Base-by-base conservation (phyloP, 2,329 filamentous ascomycete genomes). In the Emergomyces orientalis region DNA sequence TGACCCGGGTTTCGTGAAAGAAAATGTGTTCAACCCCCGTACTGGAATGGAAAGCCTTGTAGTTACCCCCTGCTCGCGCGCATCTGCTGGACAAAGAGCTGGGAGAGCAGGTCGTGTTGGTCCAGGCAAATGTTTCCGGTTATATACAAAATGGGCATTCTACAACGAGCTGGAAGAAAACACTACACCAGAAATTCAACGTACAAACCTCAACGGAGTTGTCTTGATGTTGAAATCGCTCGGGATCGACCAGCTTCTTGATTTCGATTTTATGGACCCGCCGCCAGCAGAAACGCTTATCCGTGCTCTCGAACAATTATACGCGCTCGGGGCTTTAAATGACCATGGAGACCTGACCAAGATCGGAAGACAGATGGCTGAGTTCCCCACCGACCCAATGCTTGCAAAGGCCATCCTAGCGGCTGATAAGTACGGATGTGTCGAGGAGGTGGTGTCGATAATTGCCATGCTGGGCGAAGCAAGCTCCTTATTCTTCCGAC, bases 241-340 rank as follows among this genome's bases (percentile, higher is more conserved):
- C 0, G 92, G 92, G 11, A 95, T 99, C 73, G 91, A 96, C 72
- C 89, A 97, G 69, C 80, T 99, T 0, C 83, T 99, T 6, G 87
- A 93, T 64, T 99, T 99, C 71, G 92, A 97, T 72, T 97, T 96
- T 69, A 91, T 97, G 86, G 93, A 97, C 69, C 88, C 92, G 0
- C 94, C 94, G 0, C 88, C 92, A 0, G 90, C 91, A 0, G 91
- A 97, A 71, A 90, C 91, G 0, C 84, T 99, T 39, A 96, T 96
- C 66, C 86, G 89, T 27, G 89, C 91, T 0, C 79, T 99, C 55
- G 94, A 97, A 73, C 88, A 94, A 70, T 83, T 99, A 0, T 99
- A 96, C 72, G 91, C 91, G 0, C 81, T 97, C 0, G 91, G 94
- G 34, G 91, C 90, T 0, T 80, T 99, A 58, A 96, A 96, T 71